Percentiles rank a stretch among this genome's conserved stretches.
phyloP scores from a whole-genome alignment of 768 basidiomycete genomes.

The Hortiboletus flavorubellus region DNA sequence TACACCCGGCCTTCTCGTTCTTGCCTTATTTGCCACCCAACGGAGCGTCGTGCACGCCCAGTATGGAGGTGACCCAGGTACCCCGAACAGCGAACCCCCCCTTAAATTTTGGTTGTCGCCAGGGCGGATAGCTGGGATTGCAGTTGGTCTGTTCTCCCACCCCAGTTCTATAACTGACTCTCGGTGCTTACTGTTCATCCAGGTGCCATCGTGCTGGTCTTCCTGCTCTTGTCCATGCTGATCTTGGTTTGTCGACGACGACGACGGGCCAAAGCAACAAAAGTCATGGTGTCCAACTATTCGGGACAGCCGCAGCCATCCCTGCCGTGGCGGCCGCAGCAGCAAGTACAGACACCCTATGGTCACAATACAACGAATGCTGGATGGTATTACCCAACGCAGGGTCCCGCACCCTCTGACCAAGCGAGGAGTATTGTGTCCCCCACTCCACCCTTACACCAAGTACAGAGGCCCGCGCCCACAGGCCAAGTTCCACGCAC shows the following conservation, averaged over 20 bases:
- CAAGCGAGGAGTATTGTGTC: too few relatives aligned
- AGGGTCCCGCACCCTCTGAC: neutral
- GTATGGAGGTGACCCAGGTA: too few relatives aligned
- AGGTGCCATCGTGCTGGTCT: slow-evolving; percentile 12
- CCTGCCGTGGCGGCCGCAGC: slow-evolving; percentile 11
- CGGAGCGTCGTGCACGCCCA: slow-evolving; percentile 15
- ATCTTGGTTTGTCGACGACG: slow-evolving; percentile 6
- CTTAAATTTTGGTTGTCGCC: slow-evolving; percentile 23
- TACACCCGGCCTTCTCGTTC: neutral
- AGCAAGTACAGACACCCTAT: neutral
- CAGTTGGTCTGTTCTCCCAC: slow-evolving; percentile 20
- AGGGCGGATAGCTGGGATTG: slow-evolving; percentile 25
- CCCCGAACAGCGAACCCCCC: neutral
- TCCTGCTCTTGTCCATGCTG: slow-evolving; percentile 8
- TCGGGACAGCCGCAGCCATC: neutral
- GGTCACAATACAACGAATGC: neutral
- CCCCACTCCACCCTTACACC: neutral
- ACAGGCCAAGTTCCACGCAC: neutral
- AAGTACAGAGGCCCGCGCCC: neutral
- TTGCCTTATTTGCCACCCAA: slow-evolving; percentile 5
- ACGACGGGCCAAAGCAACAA: neutral
- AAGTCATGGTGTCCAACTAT: neutral
- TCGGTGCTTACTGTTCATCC: neutral
- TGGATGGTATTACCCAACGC: slow-evolving; percentile 7
- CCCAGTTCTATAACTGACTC: neutral